Percentiles rank a stretch among this genome's conserved stretches.
These are phyloP conservation scores for Phylloporus sp. DNA, from an alignment of 768 basidiomycete species.

Conservation along the genomic window DNA sequence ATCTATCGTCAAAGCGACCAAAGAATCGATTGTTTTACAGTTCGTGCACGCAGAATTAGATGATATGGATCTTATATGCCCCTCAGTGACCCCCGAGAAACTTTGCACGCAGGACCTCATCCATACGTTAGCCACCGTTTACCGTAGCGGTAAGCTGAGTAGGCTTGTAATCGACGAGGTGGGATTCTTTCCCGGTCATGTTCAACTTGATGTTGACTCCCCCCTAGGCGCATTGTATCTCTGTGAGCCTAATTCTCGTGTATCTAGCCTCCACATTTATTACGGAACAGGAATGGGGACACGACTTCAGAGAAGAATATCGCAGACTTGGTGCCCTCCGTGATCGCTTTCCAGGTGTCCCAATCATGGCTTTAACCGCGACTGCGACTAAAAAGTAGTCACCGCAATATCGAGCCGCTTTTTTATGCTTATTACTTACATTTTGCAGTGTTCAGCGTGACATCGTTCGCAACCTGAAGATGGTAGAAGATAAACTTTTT, in stretches of 20 bases:
- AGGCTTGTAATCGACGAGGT: slow-evolving; percentile 83
- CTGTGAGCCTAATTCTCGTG: slow-evolving; percentile 39
- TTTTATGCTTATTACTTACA: slow-evolving; percentile 6
- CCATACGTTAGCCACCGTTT: slow-evolving; percentile 44
- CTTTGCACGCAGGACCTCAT: slow-evolving; percentile 54
- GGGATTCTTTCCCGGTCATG: slow-evolving; percentile 9
- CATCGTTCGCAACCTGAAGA: slow-evolving; percentile 62
- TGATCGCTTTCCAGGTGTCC: slow-evolving; percentile 59
- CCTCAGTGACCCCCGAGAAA: slow-evolving; percentile 73
- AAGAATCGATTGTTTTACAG: slow-evolving; percentile 66
- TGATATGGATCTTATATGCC: background rate
- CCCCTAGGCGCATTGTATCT: slow-evolving; percentile 75
- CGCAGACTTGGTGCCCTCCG: slow-evolving; percentile 69
- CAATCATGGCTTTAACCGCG: slow-evolving; percentile 86
- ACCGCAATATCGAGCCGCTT: background rate
- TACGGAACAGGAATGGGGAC: slow-evolving; percentile 72
- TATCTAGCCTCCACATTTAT: background rate
- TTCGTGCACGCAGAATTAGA: slow-evolving; percentile 30
- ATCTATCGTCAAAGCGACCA: slow-evolving; percentile 58
- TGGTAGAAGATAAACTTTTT: slow-evolving; percentile 53
- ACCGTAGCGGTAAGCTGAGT: slow-evolving; percentile 58
- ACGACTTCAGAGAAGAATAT: slow-evolving; percentile 75
- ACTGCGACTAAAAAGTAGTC: slow-evolving; percentile 67
- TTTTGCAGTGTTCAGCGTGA: slow-evolving; percentile 63
- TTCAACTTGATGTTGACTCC: slow-evolving; percentile 3